Evolutionary conservation across 2,329 filamentous ascomycete genomes (phyloP).

Genomic region (Penicillium hesseltinei): DNA sequence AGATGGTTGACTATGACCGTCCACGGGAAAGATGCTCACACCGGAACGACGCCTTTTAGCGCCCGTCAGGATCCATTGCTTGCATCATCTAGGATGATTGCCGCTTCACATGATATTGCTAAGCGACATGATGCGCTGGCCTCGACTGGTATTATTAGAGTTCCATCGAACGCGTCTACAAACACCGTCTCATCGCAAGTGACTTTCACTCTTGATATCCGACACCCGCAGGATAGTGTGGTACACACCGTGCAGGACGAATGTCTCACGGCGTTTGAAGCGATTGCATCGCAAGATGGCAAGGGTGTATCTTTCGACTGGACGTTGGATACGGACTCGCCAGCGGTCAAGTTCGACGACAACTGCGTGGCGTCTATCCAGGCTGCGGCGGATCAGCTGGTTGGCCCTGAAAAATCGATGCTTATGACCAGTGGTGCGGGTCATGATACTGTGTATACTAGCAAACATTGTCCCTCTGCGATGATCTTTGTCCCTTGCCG

Average conservation of each 20-base stretch:
- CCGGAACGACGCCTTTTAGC: conserved; percentile 65
- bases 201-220: conserved; percentile 64
- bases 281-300: conserved; percentile 55
- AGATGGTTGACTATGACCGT: conserved; percentile 66
- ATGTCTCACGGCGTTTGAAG: conserved; percentile 54
- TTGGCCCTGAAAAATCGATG: conserved; percentile 49
- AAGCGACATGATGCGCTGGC: conserved; percentile 57
- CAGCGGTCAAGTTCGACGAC: conserved; percentile 60
- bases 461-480: conserved; percentile 54
- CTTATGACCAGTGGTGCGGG: conserved; percentile 58
- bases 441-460: conserved; percentile 60
- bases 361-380: conserved; percentile 62
- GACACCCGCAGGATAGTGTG: conserved; percentile 54
- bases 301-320: conserved; percentile 53
- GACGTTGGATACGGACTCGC: conserved; percentile 56
- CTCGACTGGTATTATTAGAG: conserved; percentile 63
- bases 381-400: conserved; percentile 53
- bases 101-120: conserved; percentile 61
- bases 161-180: conserved; percentile 59
- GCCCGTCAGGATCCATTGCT: conserved; percentile 64
- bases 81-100: conserved; percentile 62
- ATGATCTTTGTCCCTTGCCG: conserved; percentile 64
- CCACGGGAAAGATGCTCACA: conserved; percentile 65
- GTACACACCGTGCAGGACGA: conserved; percentile 56
- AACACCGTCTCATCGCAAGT: conserved; percentile 67